Evolutionary conservation across 108 stramenopile genomes (phyloP).

Genomic region (Cyclostephanos invisitatus): DNA sequence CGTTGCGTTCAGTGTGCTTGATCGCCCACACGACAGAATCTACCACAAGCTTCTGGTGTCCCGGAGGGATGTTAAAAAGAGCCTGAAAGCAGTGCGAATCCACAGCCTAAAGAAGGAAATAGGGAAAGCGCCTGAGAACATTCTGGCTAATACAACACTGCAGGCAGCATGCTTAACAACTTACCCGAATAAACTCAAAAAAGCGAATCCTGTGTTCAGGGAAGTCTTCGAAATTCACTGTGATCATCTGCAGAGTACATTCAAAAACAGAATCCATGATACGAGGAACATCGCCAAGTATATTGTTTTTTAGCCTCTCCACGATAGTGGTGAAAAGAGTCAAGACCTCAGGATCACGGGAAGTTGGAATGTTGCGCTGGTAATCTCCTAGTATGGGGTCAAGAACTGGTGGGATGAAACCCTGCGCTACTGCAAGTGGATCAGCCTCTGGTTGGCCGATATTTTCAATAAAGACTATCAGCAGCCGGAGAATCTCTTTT

Average conservation of each 20-base stretch:
- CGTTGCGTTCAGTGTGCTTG: constrained; percentile 99
- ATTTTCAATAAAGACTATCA: constrained; percentile 92
- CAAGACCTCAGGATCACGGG: constrained; percentile 96
- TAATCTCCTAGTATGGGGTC: constrained; percentile 97
- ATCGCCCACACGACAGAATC: constrained; percentile 99
- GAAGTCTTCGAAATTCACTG: constrained; percentile 96
- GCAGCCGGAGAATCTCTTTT: constrained; percentile 92
- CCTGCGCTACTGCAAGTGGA: constrained; percentile 83
- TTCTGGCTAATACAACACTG: neutral
- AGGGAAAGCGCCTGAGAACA: neutral
- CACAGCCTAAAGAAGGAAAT: constrained; percentile 55
- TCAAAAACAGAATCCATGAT: constrained; percentile 98
- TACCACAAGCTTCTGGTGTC: constrained; percentile 97
- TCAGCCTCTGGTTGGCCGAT: constrained; percentile 94
- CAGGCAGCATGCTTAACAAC: neutral
- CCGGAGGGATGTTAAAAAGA: constrained; percentile 94
- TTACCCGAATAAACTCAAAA: constrained; percentile 92
- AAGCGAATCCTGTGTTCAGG: constrained; percentile 98
- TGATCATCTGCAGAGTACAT: constrained; percentile 98
- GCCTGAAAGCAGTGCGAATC: constrained; percentile 94
- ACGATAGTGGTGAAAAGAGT: constrained; percentile 91
- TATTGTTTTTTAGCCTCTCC: constrained; percentile 85
- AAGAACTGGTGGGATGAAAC: constrained; percentile 95
- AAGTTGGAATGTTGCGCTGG: constrained; percentile 89
- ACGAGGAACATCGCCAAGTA: constrained; percentile 88